Evolutionary conservation across 257 asterid genomes (phyloP).

Genomic region (Fraxinus cuspidata): DNA sequence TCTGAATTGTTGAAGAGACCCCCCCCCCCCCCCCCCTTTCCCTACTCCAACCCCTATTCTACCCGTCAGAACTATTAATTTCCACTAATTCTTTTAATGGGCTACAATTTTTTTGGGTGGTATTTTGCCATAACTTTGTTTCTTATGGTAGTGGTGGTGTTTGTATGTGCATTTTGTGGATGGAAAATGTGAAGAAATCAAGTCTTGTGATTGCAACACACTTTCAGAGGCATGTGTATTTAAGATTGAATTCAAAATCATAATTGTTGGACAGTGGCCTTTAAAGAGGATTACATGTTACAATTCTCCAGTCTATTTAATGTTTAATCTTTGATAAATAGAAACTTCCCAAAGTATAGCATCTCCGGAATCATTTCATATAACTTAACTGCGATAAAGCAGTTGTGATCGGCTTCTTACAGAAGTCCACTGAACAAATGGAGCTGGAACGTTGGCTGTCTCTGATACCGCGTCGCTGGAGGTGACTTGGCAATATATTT

Average conservation of each 20-base stretch:
- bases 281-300: not conserved
- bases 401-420: too few species aligned
- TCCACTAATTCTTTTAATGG: not conserved
- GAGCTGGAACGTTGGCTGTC: too few species aligned
- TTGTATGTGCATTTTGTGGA: not conserved
- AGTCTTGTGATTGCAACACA: not conserved
- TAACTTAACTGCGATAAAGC: too few species aligned
- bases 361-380: too few species aligned
- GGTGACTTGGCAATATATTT: not conserved
- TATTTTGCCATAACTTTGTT: not conserved
- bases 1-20: not conserved
- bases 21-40: not conserved
- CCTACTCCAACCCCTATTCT: not conserved
- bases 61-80: not conserved
- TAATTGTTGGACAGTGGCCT: not conserved
- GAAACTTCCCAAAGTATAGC: not conserved
- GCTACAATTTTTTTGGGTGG: not conserved
- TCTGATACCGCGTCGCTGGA: too few species aligned
- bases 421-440: too few species aligned
- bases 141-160: not conserved
- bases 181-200: not conserved
- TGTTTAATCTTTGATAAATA: not conserved
- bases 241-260: not conserved
- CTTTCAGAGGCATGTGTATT: not conserved
- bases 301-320: not conserved